These are phyloP conservation scores for Ormosia emarginata DNA, from an alignment of 306 rosid species.

Conservation along the genomic window DNA sequence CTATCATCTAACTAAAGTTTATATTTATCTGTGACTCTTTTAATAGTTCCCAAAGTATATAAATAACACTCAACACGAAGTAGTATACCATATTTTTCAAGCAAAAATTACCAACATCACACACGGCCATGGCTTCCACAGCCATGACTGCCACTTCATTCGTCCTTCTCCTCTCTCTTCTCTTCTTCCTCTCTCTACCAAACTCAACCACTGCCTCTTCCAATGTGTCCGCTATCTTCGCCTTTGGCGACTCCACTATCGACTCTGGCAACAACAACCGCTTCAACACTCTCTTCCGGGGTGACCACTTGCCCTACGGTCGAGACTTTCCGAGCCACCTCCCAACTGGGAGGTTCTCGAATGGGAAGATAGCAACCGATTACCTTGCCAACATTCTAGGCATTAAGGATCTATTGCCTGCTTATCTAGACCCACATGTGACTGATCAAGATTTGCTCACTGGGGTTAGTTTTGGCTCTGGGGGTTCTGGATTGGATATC, in stretches of 20 bases:
- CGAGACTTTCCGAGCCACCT: conserved; percentile 22
- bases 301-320: conserved; percentile 42
- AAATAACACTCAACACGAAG: neutral
- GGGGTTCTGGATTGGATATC: conserved; percentile 36
- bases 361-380: conserved; percentile 42
- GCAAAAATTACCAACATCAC: neutral
- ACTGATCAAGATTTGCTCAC: conserved; percentile 29
- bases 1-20: neutral
- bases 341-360: conserved; percentile 39
- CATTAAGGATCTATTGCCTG: conserved; percentile 37
- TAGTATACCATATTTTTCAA: neutral
- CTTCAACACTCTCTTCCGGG: neutral
- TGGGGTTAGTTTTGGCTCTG: conserved; percentile 47
- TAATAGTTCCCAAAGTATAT: neutral
- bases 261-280: conserved; percentile 48
- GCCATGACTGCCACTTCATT: neutral
- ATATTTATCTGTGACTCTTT: neutral
- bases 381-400: conserved; percentile 33
- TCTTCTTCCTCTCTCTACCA: neutral
- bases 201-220: neutral
- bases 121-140: conserved; percentile 1
- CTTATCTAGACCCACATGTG: conserved; percentile 25
- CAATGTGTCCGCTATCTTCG: conserved; percentile 22
- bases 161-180: neutral
- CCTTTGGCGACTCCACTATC: conserved; percentile 49